phyloP scores from a whole-genome alignment of 371 early-diverging fungal species.

The Haplosporangium sp. region DNA sequence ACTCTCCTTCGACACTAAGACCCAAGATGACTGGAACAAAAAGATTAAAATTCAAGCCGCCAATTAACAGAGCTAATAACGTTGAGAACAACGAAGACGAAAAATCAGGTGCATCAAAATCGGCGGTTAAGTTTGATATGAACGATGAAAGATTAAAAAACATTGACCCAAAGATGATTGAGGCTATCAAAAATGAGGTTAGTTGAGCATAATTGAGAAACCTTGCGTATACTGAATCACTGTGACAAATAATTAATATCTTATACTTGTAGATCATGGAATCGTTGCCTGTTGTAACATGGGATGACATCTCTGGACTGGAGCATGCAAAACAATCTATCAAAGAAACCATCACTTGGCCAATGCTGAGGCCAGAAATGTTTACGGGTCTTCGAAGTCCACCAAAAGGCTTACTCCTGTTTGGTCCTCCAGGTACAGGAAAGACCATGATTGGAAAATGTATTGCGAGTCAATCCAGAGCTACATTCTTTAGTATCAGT shows the following conservation, averaged over 20 bases:
- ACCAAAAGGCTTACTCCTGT: slow-evolving; percentile 87
- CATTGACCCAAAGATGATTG: slow-evolving; percentile 84
- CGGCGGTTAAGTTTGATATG: slow-evolving; percentile 22
- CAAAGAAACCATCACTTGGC: slow-evolving; percentile 86
- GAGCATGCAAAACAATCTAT: slow-evolving; percentile 89
- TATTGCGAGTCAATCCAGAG: slow-evolving; percentile 87
- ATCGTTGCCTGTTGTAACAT: slow-evolving; percentile 55
- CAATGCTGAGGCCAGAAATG: slow-evolving; percentile 89
- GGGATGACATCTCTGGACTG: slow-evolving; percentile 95
- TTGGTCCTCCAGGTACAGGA: slow-evolving; percentile 88
- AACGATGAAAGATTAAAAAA: slow-evolving; percentile 77
- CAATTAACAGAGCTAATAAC: slow-evolving; percentile 19
- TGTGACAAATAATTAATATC: too few relatives aligned
- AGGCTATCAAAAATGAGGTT: slow-evolving; percentile 85
- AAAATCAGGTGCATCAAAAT: background rate
- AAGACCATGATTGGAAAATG: slow-evolving; percentile 95
- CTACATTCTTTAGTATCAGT: slow-evolving; percentile 93
- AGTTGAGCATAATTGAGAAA: background rate
- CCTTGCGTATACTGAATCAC: too few relatives aligned
- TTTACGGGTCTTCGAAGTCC: slow-evolving; percentile 90
- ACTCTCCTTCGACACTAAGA: slow-evolving; percentile 9
- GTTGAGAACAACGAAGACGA: slow-evolving; percentile 15
- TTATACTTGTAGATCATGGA: slow-evolving; percentile 62
- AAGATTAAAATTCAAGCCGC: slow-evolving; percentile 45
- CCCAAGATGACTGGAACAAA: slow-evolving; percentile 30